A percentile compares a stretch with the other conserved stretches of the same genome.
These are phyloP conservation scores for Eleusine indica DNA, from an alignment of 176 grass and related monocot genomes.

Conservation along the genomic window DNA sequence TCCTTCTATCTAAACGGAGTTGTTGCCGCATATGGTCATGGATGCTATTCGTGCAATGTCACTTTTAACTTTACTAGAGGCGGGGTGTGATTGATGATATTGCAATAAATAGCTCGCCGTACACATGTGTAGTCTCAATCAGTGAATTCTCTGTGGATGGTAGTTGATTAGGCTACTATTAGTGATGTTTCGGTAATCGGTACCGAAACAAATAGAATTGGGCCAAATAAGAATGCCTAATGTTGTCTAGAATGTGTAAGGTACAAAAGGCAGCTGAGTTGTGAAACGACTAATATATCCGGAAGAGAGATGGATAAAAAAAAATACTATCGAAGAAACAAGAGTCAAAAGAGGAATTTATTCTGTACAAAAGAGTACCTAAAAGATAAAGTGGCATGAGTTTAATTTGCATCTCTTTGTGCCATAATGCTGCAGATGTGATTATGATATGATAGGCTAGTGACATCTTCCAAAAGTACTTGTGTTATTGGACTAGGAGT, in stretches of 20 bases:
- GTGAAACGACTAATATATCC: background rate
- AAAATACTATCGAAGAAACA: background rate
- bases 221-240: no score
- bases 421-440: background rate
- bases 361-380: slow-evolving; percentile 41
- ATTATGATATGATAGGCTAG: slow-evolving; percentile 8
- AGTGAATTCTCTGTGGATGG: no score
- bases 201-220: no score
- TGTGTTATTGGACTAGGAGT: background rate
- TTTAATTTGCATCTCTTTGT: slow-evolving; percentile 10
- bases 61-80: background rate
- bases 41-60: background rate
- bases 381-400: slow-evolving; percentile 49
- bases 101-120: no score
- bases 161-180: no score
- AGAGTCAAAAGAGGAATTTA: slow-evolving; percentile 34
- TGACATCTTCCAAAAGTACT: background rate
- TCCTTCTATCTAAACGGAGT: background rate
- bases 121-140: no score
- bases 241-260: no score
- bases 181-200: no score
- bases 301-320: background rate
- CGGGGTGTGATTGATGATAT: no score
- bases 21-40: background rate
- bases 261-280: background rate